Base-by-base conservation (phyloP, 2,329 filamentous ascomycete genomes). In the Colletotrichum tofieldiae region DNA sequence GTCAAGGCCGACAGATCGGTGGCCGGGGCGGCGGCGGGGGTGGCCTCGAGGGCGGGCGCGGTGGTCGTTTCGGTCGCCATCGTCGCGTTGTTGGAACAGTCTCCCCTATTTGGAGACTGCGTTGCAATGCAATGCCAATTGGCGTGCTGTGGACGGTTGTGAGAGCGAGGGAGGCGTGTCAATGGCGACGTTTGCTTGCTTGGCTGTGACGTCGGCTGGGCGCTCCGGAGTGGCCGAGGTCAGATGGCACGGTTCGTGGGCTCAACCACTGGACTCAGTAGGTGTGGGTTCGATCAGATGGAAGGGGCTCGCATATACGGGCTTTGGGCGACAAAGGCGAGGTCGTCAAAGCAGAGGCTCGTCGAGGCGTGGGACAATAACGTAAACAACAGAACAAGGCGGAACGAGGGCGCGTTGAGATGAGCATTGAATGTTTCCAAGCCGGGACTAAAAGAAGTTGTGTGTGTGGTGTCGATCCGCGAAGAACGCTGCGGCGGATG, bases 361-460 rank as follows among this genome's bases (percentile, higher is more conserved):
- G 65, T 69, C 32, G 47, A 52, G 61, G 47, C 43, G 56, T 37
- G 12, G 39, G 54, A 64, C 65, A 72, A 63, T 35, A 69, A 72
- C 59, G 65, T 52, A 69, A 69, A 58, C 65, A 54, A 66, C 65
- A 72, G 54, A 72, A 62, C 71, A 61, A 58, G 61, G 67, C 67
- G 67, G 67, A 66, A 73, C 71, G 71, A 51, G 52, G 65, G 29
- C 54, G 69, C 71, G 66, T 70, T 73, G 67, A 65, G 71, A 71
- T 71, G 71, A 71, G 71, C 71, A 73, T 73, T 66, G 71, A 66
- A 73, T 71, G 71, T 71, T 73, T 73, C 56, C 71, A 56, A 69
- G 54, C 23, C 32, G 56, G 47, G 26, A 60, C 52, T 59, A 64
- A 26, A 55, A 23, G 32, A 43, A 62, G 55, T 29, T 60, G 54